These are phyloP conservation scores for Nicotiana tabacum DNA, from an alignment of 257 asterid genomes.

Conservation along the genomic window DNA sequence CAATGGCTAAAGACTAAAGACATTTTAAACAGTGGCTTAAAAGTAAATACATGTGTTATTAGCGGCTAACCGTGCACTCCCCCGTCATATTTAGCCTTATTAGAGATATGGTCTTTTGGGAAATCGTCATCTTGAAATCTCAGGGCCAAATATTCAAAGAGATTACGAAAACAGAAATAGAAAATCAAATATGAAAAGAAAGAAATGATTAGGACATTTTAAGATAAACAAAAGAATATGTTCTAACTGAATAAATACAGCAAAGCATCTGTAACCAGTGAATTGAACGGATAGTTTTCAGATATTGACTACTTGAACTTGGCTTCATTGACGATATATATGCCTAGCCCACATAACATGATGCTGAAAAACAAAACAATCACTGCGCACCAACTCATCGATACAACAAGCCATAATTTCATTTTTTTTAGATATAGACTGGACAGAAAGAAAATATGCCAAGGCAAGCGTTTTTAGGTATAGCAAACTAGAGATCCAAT, in stretches of 20 bases:
- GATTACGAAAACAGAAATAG: neutral
- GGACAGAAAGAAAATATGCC: constrained; percentile 19
- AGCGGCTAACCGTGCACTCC: too few relatives aligned
- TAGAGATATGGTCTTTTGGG: neutral
- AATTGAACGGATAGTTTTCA: constrained; percentile 11
- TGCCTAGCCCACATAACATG: constrained; percentile 16
- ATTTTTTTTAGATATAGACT: constrained; percentile 13
- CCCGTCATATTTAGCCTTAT: neutral
- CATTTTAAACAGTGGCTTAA: too few relatives aligned
- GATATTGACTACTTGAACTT: constrained; percentile 21
- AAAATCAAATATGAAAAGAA: neutral
- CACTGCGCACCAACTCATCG: constrained; percentile 12
- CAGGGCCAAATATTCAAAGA: neutral
- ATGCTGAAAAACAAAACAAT: constrained; percentile 16
- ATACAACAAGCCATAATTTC: constrained; percentile 14
- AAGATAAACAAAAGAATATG: neutral
- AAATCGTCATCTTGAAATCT: neutral
- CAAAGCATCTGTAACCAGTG: constrained; percentile 6
- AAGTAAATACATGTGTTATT: too few relatives aligned
- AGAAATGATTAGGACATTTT: neutral
- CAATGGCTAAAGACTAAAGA: too few relatives aligned
- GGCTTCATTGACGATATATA: constrained; percentile 17
- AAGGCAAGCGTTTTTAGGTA: constrained; percentile 5
- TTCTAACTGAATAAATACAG: constrained; percentile 22
- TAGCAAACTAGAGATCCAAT: constrained; percentile 18